Base-by-base conservation (phyloP, 2,329 filamentous ascomycete genomes). In the Diplocarpon rosae region DNA sequence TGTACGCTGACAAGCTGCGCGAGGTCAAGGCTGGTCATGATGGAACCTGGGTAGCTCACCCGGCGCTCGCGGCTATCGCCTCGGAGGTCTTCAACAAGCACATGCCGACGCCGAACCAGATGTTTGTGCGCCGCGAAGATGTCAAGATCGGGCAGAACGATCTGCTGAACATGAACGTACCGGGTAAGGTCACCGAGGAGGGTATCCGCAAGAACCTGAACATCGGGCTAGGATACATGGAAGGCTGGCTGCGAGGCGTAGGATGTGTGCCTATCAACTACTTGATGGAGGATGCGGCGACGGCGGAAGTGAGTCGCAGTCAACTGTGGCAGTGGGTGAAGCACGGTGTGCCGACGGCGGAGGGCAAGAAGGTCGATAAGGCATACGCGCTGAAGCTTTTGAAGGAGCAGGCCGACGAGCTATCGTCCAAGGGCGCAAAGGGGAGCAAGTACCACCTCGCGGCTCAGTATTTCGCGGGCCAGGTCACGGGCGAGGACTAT, bases 81-180 rank as follows among this genome's bases (percentile, higher is more conserved):
- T 79, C 79, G 33, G 90, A 95, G 38, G 75, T 96, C 59, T 98
- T 98, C 77, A 94, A 96, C 76, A 82, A 89, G 71, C 71, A 96
- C 73, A 98, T 98, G 92, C 92, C 92, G 9, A 95, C 90, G 3
- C 89, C 92, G 38, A 98, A 98, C 72, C 92, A 98, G 69, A 79
- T 95, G 59, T 92, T 90, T 65, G 70, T 87, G 51, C 85, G 89
- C 52, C 82, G 89, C 51, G 88, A 95, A 66, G 90, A 96, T 38
- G 88, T 95, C 48, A 69, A 77, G 60, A 81, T 98, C 60, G 81
- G 81, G 37, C 81, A 80, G 59, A 93, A 92, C 59, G 92, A 96
- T 62, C 75, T 98, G 42, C 76, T 96, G 48, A 96, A 96, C 75
- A 96, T 95, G 85, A 96, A 96, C 60, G 85, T 96, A 1, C 88